A percentile compares a stretch with the other conserved stretches of the same genome.
phyloP scores from a whole-genome alignment of 768 basidiomycete genomes.

The Termitomyces titanicus region DNA sequence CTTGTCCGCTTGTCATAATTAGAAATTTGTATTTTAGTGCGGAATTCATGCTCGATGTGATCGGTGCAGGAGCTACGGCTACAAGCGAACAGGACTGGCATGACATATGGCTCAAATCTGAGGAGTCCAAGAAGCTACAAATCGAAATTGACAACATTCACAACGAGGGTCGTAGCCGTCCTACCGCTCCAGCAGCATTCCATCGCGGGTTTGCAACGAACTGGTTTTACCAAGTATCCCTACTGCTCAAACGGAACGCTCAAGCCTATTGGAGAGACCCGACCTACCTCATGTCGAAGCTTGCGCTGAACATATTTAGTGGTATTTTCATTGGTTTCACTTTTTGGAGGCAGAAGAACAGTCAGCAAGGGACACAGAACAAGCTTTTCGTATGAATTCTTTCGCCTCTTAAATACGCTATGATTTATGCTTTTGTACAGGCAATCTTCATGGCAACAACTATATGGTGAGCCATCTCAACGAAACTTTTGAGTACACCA shows the following conservation, averaged over 20 bases:
- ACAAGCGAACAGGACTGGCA: conserved; percentile 54
- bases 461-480: conserved; percentile 19
- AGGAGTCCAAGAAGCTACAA: conserved; percentile 33
- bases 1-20: neutral
- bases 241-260: conserved; percentile 42
- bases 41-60: conserved; percentile 66
- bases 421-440: conserved; percentile 20
- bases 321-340: conserved; percentile 63
- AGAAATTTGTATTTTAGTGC: conserved; percentile 30
- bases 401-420: conserved; percentile 6
- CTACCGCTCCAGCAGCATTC: conserved; percentile 31
- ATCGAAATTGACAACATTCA: conserved; percentile 45
- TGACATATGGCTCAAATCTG: conserved; percentile 48
- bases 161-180: conserved; percentile 39
- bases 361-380: conserved; percentile 58
- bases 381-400: conserved; percentile 55
- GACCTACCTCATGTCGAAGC: conserved; percentile 57
- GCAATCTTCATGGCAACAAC: conserved; percentile 56
- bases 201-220: conserved; percentile 48
- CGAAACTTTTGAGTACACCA: neutral
- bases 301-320: conserved; percentile 47
- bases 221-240: conserved; percentile 45
- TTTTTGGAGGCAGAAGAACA: conserved; percentile 53
- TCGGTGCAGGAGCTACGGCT: conserved; percentile 70
- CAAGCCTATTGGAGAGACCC: conserved; percentile 53